phyloP scores from a whole-genome alignment of 331 rosid species.

The Acacia concinna region DNA sequence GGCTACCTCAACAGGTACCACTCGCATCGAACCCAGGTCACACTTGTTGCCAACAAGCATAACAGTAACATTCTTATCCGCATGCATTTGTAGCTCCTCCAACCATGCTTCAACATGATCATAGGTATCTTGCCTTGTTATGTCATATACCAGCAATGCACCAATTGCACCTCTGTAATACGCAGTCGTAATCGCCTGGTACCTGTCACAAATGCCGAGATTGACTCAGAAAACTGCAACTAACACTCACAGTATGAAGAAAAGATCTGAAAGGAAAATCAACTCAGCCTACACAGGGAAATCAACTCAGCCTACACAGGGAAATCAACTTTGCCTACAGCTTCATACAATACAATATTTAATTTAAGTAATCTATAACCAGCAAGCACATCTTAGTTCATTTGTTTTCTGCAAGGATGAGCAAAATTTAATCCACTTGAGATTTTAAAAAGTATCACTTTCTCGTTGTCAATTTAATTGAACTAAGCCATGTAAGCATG shows the following conservation, averaged over 20 bases:
- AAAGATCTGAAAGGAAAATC: background rate
- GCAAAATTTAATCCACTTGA: background rate
- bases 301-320: background rate
- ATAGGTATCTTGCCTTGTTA: slow-evolving; percentile 68
- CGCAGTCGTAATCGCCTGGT: slow-evolving; percentile 95
- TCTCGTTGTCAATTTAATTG: background rate
- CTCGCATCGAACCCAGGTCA: slow-evolving; percentile 67
- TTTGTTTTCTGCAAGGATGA: background rate
- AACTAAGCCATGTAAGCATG: background rate
- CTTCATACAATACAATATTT: background rate
- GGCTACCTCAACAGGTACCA: slow-evolving; percentile 71
- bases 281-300: background rate
- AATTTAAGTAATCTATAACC: no score
- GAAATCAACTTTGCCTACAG: background rate
- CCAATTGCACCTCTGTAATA: slow-evolving; percentile 97
- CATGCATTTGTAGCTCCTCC: slow-evolving; percentile 77
- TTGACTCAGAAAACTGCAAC: slow-evolving; percentile 28
- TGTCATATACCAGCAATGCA: slow-evolving; percentile 87
- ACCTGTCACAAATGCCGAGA: slow-evolving; percentile 53
- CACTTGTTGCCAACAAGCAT: slow-evolving; percentile 95
- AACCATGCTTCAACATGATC: slow-evolving; percentile 81
- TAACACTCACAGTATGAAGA: slow-evolving; percentile 10
- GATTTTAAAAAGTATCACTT: background rate
- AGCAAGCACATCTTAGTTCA: background rate
- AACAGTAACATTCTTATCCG: slow-evolving; percentile 70